phyloP scores from a whole-genome alignment of 2,329 filamentous ascomycete species.

The Pseudogymnoascus sp. region DNA sequence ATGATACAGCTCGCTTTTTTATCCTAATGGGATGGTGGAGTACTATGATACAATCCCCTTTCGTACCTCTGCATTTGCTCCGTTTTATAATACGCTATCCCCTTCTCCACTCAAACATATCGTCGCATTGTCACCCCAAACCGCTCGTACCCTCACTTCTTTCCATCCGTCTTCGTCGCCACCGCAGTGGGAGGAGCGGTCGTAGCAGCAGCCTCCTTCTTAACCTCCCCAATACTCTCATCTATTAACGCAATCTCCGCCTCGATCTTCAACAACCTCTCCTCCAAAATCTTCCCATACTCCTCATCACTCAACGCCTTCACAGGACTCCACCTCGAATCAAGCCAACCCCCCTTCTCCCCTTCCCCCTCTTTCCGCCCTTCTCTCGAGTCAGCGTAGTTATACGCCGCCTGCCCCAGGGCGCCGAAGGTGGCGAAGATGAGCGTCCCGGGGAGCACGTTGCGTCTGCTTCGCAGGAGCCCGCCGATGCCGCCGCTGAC shows the following conservation, averaged over 20 bases:
- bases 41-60: not conserved
- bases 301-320: conserved; percentile 62
- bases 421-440: conserved; percentile 51
- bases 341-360: conserved; percentile 36
- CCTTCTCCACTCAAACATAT: not conserved
- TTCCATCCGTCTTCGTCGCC: not conserved
- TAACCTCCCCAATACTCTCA: conserved; percentile 53
- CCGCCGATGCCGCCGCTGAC: conserved; percentile 57
- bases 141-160: not conserved
- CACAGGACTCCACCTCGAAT: conserved; percentile 64
- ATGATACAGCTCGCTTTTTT: not conserved
- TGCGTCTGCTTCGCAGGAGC: conserved; percentile 46
- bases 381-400: conserved; percentile 37
- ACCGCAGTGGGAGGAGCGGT: no score
- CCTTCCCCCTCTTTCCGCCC: conserved; percentile 23
- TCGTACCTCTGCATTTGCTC: not conserved
- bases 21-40: not conserved
- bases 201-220: not conserved
- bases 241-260: conserved; percentile 72
- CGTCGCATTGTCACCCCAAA: not conserved
- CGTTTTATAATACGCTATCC: not conserved
- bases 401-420: conserved; percentile 47
- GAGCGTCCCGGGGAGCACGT: conserved; percentile 46
- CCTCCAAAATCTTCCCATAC: conserved; percentile 60
- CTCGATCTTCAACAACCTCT: conserved; percentile 63